Conservation (phyloP, 805 yeast genomes). For the Hanseniaspora guilliermondii region DNA sequence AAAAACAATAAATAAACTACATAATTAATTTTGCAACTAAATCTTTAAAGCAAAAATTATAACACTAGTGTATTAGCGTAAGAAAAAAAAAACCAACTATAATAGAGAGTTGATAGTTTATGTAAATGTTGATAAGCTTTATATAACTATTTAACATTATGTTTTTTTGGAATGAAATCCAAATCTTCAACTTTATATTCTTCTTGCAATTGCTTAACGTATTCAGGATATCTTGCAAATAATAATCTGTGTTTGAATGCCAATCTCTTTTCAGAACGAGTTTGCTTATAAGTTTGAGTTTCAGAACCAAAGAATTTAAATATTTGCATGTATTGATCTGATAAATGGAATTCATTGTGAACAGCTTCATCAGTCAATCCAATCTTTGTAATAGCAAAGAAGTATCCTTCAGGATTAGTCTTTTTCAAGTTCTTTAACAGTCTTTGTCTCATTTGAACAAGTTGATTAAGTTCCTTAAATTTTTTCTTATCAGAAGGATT, state of each 20-base stretch:
- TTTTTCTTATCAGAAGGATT: conserved; percentile 62
- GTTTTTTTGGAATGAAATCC: conserved; percentile 16
- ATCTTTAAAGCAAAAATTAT: too few relatives aligned
- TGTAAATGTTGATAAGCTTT: conserved; percentile 1
- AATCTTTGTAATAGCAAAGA: conserved; percentile 71
- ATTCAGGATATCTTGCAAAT: conserved; percentile 10
- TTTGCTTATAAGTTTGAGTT: conserved; percentile 39
- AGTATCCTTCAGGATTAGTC: conserved; percentile 70
- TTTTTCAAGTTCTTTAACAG: conserved; percentile 70
- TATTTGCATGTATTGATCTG: conserved; percentile 64
- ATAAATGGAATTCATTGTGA: conserved; percentile 69
- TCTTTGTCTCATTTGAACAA: conserved; percentile 82
- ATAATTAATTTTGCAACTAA: too few relatives aligned
- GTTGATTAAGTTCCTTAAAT: conserved; percentile 59
- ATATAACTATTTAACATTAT: background rate
- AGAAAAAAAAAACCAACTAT: too few relatives aligned
- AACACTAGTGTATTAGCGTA: too few relatives aligned
- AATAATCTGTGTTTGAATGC: conserved; percentile 7
- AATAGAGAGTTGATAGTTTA: background rate
- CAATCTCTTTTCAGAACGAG: conserved; percentile 33
- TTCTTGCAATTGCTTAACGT: conserved; percentile 32
- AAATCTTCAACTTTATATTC: conserved; percentile 32
- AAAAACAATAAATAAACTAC: too few relatives aligned
- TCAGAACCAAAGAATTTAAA: conserved; percentile 53
- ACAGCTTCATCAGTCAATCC: conserved; percentile 77